Evolutionary conservation across 352 stramenopile genomes (phyloP).

Genomic region (Pythium rhizo-oryzae): DNA sequence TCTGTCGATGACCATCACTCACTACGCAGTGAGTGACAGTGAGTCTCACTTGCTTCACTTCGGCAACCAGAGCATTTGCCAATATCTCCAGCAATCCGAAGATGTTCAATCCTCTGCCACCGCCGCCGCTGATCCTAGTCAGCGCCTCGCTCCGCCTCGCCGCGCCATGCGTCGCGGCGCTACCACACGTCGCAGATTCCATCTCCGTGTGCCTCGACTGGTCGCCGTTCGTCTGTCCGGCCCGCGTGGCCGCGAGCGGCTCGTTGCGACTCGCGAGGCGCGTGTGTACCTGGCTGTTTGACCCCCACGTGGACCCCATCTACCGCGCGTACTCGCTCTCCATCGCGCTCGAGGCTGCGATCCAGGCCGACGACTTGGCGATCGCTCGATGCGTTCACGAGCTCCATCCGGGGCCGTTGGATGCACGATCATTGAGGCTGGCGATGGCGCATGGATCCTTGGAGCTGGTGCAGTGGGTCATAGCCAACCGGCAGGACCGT

Average conservation of each 20-base stretch:
- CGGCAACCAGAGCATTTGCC: too few relatives aligned
- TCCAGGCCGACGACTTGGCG: neutral
- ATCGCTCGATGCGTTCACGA: neutral
- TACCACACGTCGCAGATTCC: conserved; percentile 8
- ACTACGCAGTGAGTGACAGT: too few relatives aligned
- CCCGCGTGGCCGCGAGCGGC: neutral
- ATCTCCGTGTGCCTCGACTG: neutral
- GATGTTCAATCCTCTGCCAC: too few relatives aligned
- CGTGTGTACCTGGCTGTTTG: neutral
- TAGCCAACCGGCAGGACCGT: neutral
- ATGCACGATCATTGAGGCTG: neutral
- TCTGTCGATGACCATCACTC: too few relatives aligned
- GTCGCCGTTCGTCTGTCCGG: neutral
- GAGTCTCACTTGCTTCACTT: too few relatives aligned
- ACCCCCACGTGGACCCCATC: neutral
- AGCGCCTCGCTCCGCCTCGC: neutral
- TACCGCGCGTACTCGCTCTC: neutral
- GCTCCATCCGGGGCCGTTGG: neutral
- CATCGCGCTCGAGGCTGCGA: neutral
- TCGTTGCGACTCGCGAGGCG: neutral
- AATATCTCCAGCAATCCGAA: too few relatives aligned
- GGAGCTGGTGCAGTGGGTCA: conserved; percentile 2
- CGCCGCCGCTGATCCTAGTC: neutral
- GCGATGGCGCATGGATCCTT: neutral
- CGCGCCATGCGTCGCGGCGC: neutral